phyloP scores from a whole-genome alignment of 2,329 filamentous ascomycete genomes.

The Tolypocladium ovalisporum region DNA sequence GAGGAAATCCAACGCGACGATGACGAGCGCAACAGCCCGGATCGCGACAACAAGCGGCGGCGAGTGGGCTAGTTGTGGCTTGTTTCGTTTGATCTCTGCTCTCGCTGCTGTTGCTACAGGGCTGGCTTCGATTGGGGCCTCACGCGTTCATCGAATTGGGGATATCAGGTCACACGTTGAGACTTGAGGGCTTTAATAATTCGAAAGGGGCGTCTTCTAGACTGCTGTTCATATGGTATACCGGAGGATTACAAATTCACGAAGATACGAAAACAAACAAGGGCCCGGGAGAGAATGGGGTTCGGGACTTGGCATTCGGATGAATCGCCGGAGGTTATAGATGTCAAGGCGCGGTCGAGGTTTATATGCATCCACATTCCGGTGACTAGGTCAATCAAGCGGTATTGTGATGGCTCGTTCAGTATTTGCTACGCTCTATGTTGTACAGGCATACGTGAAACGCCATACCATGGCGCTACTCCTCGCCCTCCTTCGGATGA shows the following conservation, averaged over 20 bases:
- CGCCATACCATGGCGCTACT: not conserved
- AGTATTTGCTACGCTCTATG: not conserved
- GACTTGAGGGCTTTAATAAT: not conserved
- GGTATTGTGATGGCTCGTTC: not conserved
- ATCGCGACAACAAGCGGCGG: constrained; percentile 24
- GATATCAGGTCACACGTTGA: not conserved
- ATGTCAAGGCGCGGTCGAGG: not conserved
- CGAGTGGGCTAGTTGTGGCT: constrained; percentile 17
- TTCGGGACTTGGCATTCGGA: not conserved
- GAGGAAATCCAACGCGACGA: constrained; percentile 40
- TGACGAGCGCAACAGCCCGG: constrained; percentile 15
- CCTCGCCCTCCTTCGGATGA: too few species aligned
- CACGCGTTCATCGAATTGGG: not conserved
- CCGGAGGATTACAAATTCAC: not conserved
- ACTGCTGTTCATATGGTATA: not conserved
- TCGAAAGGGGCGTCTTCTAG: not conserved
- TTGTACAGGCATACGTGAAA: not conserved
- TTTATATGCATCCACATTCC: not conserved
- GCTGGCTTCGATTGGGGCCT: not conserved
- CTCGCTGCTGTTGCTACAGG: not conserved
- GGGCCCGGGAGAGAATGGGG: not conserved
- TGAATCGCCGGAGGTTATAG: not conserved
- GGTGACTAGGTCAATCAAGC: not conserved
- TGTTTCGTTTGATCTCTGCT: not conserved
- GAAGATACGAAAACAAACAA: not conserved